These are phyloP conservation scores for Candida multigemmis DNA, from an alignment of 805 yeast genomes.

Conservation along the genomic window DNA sequence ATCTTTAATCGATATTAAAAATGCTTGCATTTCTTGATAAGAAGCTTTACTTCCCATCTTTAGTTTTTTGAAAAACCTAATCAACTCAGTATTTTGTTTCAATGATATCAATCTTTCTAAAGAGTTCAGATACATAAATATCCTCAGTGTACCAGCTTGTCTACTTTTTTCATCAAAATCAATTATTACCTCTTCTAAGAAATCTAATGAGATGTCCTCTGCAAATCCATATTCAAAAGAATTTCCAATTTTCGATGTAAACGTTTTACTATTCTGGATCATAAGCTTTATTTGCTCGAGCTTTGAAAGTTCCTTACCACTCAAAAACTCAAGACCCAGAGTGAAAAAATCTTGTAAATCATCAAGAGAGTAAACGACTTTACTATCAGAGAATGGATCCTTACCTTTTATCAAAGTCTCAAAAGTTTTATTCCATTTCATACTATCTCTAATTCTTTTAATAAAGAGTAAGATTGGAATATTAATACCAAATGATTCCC, in stretches of 20 bases:
- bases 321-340: constrained; percentile 17
- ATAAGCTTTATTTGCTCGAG: constrained; percentile 12
- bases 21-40: too few relatives aligned
- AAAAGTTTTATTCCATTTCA: constrained; percentile 23
- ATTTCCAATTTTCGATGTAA: constrained; percentile 9
- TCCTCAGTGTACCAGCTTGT: too few relatives aligned
- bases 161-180: too few relatives aligned
- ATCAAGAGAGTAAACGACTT: constrained; percentile 21
- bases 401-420: constrained; percentile 27
- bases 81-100: too few relatives aligned
- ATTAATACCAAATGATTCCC: constrained; percentile 50
- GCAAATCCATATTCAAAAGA: constrained; percentile 10
- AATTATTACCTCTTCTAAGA: too few relatives aligned
- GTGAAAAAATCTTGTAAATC: constrained; percentile 18
- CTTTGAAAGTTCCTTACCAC: constrained; percentile 24
- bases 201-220: constrained; percentile 5
- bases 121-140: too few relatives aligned
- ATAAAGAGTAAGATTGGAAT: constrained; percentile 37
- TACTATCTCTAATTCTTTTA: constrained; percentile 23
- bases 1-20: too few relatives aligned
- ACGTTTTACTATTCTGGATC: constrained; percentile 14
- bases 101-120: too few relatives aligned
- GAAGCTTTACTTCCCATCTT: too few relatives aligned
- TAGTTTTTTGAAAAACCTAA: too few relatives aligned
- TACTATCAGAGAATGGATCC: constrained; percentile 26